A percentile compares a stretch with the other conserved stretches of the same genome.
phyloP scores from a whole-genome alignment of 805 yeast species.

The Candida vartiovaarae region DNA sequence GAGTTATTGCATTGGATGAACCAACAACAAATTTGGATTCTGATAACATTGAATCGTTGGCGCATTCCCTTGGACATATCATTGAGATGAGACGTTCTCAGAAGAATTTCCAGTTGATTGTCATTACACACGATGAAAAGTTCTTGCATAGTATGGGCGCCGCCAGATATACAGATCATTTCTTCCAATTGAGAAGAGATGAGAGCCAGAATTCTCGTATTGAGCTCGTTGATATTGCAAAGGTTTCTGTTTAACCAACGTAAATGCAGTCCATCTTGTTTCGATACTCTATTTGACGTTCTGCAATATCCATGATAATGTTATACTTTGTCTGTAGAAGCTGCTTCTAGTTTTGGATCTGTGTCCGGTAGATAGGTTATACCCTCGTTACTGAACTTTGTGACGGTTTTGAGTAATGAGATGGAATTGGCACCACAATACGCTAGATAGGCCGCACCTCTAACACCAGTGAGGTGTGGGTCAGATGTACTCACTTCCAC shows the following conservation, averaged over 20 bases:
- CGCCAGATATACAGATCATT: slow-evolving; percentile 76
- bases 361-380: not conserved
- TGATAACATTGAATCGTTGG: slow-evolving; percentile 83
- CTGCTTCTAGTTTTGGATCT: slow-evolving; percentile 6
- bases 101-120: slow-evolving; percentile 86
- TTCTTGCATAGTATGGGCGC: slow-evolving; percentile 84
- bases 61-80: slow-evolving; percentile 67
- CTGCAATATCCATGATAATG: slow-evolving; percentile 30
- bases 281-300: slow-evolving; percentile 27
- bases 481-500: slow-evolving; percentile 14
- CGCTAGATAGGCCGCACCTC: slow-evolving; percentile 24
- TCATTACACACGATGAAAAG: slow-evolving; percentile 94
- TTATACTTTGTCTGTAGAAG: slow-evolving; percentile 21
- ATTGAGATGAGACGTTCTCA: slow-evolving; percentile 71
- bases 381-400: slow-evolving; percentile 4
- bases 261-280: slow-evolving; percentile 13
- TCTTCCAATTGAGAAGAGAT: slow-evolving; percentile 74
- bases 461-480: slow-evolving; percentile 23
- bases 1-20: slow-evolving; percentile 93
- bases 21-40: slow-evolving; percentile 94
- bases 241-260: slow-evolving; percentile 19
- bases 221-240: slow-evolving; percentile 42
- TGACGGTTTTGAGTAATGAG: slow-evolving; percentile 11
- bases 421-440: slow-evolving; percentile 7
- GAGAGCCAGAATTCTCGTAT: slow-evolving; percentile 77